Evolutionary conservation across 495 filamentous ascomycete species (phyloP).

Genomic region (Durotheca rogersii): DNA sequence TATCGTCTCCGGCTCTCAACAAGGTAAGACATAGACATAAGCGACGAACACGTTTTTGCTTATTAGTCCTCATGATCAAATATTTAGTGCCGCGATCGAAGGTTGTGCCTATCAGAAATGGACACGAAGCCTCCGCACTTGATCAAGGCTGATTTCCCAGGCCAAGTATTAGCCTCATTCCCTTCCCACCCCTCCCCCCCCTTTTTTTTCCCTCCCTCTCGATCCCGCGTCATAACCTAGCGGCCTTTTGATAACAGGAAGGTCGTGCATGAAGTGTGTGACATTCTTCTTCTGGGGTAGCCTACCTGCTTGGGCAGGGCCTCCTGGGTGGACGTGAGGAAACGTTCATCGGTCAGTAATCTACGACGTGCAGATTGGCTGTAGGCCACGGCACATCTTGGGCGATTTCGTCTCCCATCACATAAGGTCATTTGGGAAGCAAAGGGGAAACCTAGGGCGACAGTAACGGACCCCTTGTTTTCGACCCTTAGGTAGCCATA

Average conservation of each 20-base stretch:
- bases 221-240: constrained; percentile 4
- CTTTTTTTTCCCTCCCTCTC: no score
- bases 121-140: constrained; percentile 11
- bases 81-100: constrained; percentile 10
- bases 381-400: constrained; percentile 3
- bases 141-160: constrained; percentile 2
- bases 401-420: constrained; percentile 2
- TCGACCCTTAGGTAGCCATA: constrained; percentile 10
- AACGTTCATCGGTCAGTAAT: neutral
- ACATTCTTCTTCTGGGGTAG: constrained; percentile 5
- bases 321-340: neutral
- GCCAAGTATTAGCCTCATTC: constrained; percentile 12
- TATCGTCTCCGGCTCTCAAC: constrained; percentile 3
- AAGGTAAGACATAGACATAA: constrained; percentile 6
- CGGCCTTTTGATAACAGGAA: constrained; percentile 2
- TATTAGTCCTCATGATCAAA: constrained; percentile 24
- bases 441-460: constrained; percentile 6
- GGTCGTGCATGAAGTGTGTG: constrained; percentile 1
- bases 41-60: constrained; percentile 16
- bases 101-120: constrained; percentile 24
- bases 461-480: constrained; percentile 9
- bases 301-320: constrained; percentile 3
- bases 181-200: no score
- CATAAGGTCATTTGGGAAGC: constrained; percentile 2
- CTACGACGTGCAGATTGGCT: neutral